Percentiles rank a stretch among this genome's conserved stretches.
Conservation (phyloP, 176 grass and related monocot species). For the Poa annua region DNA sequence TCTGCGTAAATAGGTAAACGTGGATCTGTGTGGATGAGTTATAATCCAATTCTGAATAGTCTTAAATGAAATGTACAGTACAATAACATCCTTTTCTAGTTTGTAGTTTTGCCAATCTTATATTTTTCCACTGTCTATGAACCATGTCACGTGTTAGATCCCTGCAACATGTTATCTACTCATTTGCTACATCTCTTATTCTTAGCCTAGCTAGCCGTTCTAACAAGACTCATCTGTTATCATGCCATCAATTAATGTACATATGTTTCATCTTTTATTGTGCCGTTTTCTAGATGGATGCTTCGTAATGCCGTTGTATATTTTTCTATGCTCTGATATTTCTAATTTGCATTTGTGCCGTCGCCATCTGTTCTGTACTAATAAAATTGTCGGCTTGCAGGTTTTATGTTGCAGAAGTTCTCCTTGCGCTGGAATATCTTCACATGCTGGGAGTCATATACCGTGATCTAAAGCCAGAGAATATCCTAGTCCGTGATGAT, state of each 20-base stretch:
- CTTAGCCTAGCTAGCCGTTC: not conserved
- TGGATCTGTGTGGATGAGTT: constrained; percentile 15
- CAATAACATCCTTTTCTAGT: not conserved
- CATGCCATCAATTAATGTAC: not conserved
- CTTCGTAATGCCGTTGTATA: not conserved
- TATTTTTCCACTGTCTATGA: not conserved
- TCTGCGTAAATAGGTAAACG: constrained; percentile 22
- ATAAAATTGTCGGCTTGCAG: constrained; percentile 51
- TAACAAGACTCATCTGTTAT: not conserved
- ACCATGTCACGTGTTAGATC: not conserved
- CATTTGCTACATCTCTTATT: constrained; percentile 5
- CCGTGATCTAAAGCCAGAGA: constrained; percentile 80
- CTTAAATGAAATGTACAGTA: not conserved
- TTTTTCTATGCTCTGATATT: constrained; percentile 15
- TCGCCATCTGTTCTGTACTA: constrained; percentile 13
- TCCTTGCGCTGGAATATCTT: constrained; percentile 81
- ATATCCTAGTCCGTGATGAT: constrained; percentile 78
- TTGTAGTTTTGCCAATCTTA: not conserved
- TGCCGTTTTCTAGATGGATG: not conserved
- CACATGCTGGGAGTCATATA: constrained; percentile 86
- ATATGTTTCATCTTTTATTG: not conserved
- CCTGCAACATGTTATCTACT: not conserved
- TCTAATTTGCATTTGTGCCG: not conserved
- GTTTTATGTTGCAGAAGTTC: constrained; percentile 83
- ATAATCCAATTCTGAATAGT: not conserved